Base-by-base conservation (phyloP, 805 yeast species). In the Hanseniaspora clermontiae region DNA sequence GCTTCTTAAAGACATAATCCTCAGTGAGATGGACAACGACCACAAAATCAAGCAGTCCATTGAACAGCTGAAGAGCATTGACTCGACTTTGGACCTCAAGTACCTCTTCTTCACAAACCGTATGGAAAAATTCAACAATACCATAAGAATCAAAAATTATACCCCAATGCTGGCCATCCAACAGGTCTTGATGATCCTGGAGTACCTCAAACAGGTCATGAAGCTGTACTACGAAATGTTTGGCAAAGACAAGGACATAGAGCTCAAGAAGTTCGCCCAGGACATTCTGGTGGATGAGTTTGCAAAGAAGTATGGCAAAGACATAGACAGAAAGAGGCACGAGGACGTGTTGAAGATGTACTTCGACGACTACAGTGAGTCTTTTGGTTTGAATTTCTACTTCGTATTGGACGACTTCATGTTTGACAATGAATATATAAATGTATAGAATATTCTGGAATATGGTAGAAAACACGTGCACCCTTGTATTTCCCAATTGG, bases 401-500 rank as follows among this genome's bases (percentile, higher is more conserved):
- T 51, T 32, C 20, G 19, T 51, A 5, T 15, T 43, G 38, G 55
- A 51, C 43, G 49, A 51, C 11, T 51, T 51, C n/a, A 43, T 27
- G 27, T 27, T 36, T 29, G 29, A 11, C 7, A 42, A 51, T 12
- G 43, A 51, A 7, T n/a, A 14, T 45, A 42, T 20, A 6, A 42
- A 17, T 17, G 12, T 24, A 6, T 24, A 42, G 45, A 42, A 42
- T 31, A 42, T 42, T 42, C 45, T 24, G 31, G 45, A 42, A 42
- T 24, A 5, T 5, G 27, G 27, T 24, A 24, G 27, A 24, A 24
- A 24, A 24, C 27, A 24, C 27, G 27, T 24, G 27, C 3, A 24
- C 27, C 5, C 27, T 4, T 5, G 27, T 3, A 3, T 24, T 24
- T 24, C 27, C 27, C 27, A 24, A 24, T 24, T 5, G 27, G 27